Evolutionary conservation across 1,284 basidiomycete genomes (phyloP).

Genomic region (Ceratobasidium sp.): DNA sequence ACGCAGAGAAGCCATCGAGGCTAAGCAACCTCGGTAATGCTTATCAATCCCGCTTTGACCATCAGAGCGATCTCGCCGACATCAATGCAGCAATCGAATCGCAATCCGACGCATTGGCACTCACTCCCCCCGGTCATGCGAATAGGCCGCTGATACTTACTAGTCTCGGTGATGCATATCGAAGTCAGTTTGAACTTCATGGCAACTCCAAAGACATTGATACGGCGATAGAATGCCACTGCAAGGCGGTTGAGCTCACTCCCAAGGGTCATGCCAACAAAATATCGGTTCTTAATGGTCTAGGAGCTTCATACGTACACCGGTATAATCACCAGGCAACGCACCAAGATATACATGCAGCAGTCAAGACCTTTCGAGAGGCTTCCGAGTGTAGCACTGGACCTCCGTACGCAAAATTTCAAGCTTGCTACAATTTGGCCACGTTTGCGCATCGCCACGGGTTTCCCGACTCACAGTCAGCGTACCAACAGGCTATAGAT

Average conservation of each 20-base stretch:
- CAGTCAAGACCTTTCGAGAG: background rate
- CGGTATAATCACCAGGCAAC: too few species aligned
- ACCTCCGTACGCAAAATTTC: too few species aligned
- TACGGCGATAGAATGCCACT: background rate
- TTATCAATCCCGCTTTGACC: background rate
- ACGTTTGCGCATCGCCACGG: too few species aligned
- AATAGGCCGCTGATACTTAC: background rate
- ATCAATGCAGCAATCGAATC: conserved; percentile 22
- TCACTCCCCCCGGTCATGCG: background rate
- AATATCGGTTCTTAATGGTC: background rate
- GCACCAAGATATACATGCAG: background rate
- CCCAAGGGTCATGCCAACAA: too few species aligned
- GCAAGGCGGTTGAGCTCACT: background rate
- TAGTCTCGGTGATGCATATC: background rate
- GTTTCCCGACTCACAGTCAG: background rate
- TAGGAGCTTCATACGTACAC: too few species aligned
- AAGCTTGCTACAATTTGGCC: too few species aligned
- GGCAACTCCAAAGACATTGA: background rate
- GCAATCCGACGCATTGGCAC: background rate
- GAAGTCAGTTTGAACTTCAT: background rate
- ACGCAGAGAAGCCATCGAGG: background rate
- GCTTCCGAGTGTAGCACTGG: too few species aligned
- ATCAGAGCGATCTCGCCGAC: conserved; percentile 1
- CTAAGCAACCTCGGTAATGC: background rate
- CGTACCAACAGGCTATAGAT: conserved; percentile 29